Conservation (phyloP, 345 rosid genomes). For the Brassica rapa region DNA sequence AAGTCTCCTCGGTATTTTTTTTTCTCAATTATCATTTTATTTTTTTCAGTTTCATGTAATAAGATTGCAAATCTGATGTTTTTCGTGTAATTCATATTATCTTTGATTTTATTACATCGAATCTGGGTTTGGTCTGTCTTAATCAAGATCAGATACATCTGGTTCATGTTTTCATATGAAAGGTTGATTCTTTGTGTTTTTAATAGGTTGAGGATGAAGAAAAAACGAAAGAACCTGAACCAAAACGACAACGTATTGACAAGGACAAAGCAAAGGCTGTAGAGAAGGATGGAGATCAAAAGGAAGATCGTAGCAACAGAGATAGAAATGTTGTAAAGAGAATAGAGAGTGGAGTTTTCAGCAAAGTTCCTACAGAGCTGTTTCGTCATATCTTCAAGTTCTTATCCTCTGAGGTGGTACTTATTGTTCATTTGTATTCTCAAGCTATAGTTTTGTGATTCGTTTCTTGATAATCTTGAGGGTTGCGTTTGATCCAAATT, state of each 20-base stretch:
- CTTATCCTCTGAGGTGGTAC: constrained; percentile 80
- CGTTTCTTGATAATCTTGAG: not conserved
- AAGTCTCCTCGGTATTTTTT: constrained; percentile 53
- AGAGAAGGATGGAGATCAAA: constrained; percentile 27
- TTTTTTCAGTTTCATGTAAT: not conserved
- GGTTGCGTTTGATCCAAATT: not conserved
- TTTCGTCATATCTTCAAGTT: constrained; percentile 86
- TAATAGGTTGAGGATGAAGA: constrained; percentile 43
- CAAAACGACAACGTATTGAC: constrained; percentile 51
- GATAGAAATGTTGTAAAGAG: constrained; percentile 39
- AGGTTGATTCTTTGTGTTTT: constrained; percentile 4
- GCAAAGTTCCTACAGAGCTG: constrained; percentile 79
- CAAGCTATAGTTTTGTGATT: not conserved
- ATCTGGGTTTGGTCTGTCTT: not conserved
- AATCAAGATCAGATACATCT: not conserved
- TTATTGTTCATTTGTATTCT: constrained; percentile 17
- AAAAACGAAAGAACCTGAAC: constrained; percentile 45
- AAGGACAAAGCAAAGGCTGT: constrained; percentile 26
- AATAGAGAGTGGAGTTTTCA: constrained; percentile 66
- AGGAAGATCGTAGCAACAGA: constrained; percentile 14
- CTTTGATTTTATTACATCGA: not conserved
- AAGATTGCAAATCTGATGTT: constrained; percentile 5
- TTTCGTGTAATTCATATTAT: not conserved
- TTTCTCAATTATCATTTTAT: not conserved
- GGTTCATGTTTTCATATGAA: constrained; percentile 6